Conservation (phyloP, 768 basidiomycete species). For the Suillus spraguei region DNA sequence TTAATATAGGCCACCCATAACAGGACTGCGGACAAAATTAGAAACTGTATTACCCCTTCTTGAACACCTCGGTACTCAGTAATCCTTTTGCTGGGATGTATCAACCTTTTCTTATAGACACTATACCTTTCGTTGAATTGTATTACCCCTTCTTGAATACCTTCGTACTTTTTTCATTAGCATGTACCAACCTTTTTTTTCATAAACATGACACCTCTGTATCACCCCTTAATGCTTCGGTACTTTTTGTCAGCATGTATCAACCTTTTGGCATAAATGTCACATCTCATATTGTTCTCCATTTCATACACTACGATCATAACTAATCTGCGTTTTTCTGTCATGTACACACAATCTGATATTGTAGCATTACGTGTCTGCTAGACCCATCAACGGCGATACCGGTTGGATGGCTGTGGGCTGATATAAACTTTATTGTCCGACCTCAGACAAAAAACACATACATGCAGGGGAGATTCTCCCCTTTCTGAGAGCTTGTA, state of each 20-base stretch:
- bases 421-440: neutral
- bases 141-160: no score
- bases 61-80: constrained; percentile 10
- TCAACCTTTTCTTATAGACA: neutral
- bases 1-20: neutral
- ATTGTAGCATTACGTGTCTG: neutral
- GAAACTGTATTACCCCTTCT: constrained; percentile 29
- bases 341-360: neutral
- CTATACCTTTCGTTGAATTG: neutral
- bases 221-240: constrained; percentile 20
- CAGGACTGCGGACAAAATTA: constrained; percentile 26
- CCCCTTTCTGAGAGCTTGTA: constrained; percentile 21
- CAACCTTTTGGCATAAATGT: no score
- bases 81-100: neutral
- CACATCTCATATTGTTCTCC: neutral
- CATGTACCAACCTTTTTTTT: neutral
- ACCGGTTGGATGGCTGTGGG: neutral
- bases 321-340: neutral
- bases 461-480: constrained; percentile 29
- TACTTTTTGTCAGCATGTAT: neutral
- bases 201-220: constrained; percentile 1
- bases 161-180: no score
- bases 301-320: neutral
- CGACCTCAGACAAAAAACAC: constrained; percentile 8
- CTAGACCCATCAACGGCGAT: neutral